Evolutionary conservation across 2,329 filamentous ascomycete species (phyloP), one percentile per base, ranked within the genome.

Genomic region (Alternaria sp.): DNA sequence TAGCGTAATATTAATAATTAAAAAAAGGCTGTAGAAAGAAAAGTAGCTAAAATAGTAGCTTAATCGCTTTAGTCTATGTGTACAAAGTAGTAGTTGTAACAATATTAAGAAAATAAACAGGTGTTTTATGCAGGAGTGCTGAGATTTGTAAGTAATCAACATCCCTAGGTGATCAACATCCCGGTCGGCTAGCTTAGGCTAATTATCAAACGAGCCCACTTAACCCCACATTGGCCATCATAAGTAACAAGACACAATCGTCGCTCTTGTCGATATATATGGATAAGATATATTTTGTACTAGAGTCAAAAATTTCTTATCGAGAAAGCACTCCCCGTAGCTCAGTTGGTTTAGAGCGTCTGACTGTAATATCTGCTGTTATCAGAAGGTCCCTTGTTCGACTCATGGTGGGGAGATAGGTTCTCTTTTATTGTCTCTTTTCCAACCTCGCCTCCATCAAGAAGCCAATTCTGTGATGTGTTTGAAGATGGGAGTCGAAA

Each of bases 341-440:
- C 68, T 66, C 68, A 69, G 70, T 75, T 75, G 72, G 72, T 71
- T 72, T 66, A 74, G 73, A 70, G 73, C 72, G 71, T 74, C 73
- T 69, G 71, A 71, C 71, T 73, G 72, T 73, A 73, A 75, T 72
- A 68, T 64, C 60, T 39, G 57, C 69, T 73, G 69, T 68, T 57
- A 73, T 72, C 72, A 65, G 73, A 74, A 75, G 70, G 72, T 69
- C 67, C 63, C 67, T 68, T 65, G 65, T 69, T 69, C 67, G 67
- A 69, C 68, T 69, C 65, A 65, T 69, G 72, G 70, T 72, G 70
- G 63, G 72, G 72, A 74, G 72, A 73, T 23, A 17, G 36, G 34
- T 40, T 48, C 49, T 62, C 58, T 60, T 60, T 65, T 61, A 48
- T 51, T 40, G 37, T 31, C 39, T 11, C 4, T 10, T 45, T 34